A percentile compares a stretch with the other conserved stretches of the same genome.
phyloP scores from a whole-genome alignment of 805 yeast species.

The Zygosaccharomyces bisporus region DNA sequence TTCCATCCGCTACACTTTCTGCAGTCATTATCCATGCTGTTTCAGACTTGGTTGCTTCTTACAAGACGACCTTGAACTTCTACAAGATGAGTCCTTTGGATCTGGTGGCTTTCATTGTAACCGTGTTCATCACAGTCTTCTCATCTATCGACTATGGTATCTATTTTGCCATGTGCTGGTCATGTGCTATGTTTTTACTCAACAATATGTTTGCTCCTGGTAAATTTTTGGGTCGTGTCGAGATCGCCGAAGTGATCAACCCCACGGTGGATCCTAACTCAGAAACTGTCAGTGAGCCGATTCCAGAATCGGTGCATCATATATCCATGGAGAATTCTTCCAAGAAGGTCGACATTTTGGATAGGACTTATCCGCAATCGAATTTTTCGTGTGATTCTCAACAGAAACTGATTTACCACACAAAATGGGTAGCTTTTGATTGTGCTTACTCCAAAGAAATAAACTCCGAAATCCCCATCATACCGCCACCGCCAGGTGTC shows the following conservation, averaged over 20 bases:
- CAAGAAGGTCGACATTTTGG: constrained; percentile 8
- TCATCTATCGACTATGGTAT: constrained; percentile 82
- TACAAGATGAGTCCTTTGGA: constrained; percentile 76
- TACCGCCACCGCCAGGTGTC: constrained; percentile 88
- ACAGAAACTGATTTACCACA: constrained; percentile 42
- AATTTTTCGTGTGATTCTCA: background rate
- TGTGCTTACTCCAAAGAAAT: constrained; percentile 38
- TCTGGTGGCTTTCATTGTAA: constrained; percentile 64
- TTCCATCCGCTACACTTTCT: constrained; percentile 82
- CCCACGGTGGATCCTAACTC: constrained; percentile 44
- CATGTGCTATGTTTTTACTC: constrained; percentile 68
- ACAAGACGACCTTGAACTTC: constrained; percentile 59
- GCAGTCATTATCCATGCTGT: constrained; percentile 95
- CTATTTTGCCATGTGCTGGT: constrained; percentile 85
- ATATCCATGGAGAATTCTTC: constrained; percentile 15
- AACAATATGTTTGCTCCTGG: constrained; percentile 79
- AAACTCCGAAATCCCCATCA: constrained; percentile 55
- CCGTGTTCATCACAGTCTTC: constrained; percentile 72
- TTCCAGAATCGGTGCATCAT: constrained; percentile 12
- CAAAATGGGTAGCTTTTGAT: constrained; percentile 67
- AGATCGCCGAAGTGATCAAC: constrained; percentile 65
- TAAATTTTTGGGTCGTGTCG: constrained; percentile 72
- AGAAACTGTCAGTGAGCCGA: constrained; percentile 6
- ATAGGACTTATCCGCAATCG: constrained; percentile 7
- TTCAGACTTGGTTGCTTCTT: constrained; percentile 73